Evolutionary conservation across 768 basidiomycete genomes (phyloP).

Genomic region (Grammothele lineata): DNA sequence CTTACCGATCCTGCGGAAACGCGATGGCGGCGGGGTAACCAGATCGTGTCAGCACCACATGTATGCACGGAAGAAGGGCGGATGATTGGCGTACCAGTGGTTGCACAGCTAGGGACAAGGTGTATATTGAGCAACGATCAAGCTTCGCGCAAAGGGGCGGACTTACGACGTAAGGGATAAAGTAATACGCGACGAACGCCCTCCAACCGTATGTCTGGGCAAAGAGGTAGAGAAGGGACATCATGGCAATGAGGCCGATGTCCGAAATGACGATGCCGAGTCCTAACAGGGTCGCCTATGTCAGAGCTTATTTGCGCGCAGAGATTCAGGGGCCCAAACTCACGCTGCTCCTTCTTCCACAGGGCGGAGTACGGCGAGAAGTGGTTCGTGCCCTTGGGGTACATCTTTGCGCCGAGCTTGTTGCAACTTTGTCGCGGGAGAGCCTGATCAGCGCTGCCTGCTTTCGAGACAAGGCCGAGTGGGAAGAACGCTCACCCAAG

Average conservation of each 20-base stretch:
- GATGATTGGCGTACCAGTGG: conserved; percentile 23
- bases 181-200: conserved; percentile 22
- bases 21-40: neutral
- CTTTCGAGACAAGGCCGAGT: too few species aligned
- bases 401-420: conserved; percentile 24
- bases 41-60: neutral
- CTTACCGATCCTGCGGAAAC: conserved; percentile 23
- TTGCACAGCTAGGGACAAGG: conserved; percentile 22
- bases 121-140: too few species aligned
- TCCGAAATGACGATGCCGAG: conserved; percentile 24
- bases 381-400: conserved; percentile 29
- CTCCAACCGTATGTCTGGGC: conserved; percentile 17
- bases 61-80: neutral
- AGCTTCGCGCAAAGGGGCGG: neutral
- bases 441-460: too few species aligned
- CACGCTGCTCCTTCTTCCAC: conserved; percentile 22
- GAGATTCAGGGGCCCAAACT: neutral
- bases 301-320: too few species aligned
- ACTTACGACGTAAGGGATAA: conserved; percentile 26
- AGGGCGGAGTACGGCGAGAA: conserved; percentile 25
- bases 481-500: conserved; percentile 13
- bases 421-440: conserved; percentile 15
- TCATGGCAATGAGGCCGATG: conserved; percentile 23
- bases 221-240: conserved; percentile 10
- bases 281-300: conserved; percentile 10